Conservation (phyloP, 2,329 filamentous ascomycete genomes). For the Geosmithia flava region DNA sequence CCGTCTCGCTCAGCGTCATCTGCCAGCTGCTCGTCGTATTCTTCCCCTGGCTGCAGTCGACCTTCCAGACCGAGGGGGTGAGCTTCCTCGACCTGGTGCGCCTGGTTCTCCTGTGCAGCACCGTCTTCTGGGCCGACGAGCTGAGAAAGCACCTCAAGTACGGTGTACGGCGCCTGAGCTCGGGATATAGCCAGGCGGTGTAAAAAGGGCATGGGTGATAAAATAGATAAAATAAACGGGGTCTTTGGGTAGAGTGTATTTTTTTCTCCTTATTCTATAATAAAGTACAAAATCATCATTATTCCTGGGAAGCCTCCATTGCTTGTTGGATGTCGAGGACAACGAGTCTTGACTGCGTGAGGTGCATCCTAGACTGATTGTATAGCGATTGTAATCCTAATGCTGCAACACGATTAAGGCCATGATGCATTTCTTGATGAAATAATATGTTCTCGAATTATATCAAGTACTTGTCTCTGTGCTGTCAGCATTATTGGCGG, state of each 20-base stretch:
- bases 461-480: background rate
- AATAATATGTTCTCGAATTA: too few species aligned
- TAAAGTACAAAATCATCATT: too few species aligned
- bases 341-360: background rate
- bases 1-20: conserved; percentile 70
- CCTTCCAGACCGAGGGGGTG: conserved; percentile 92
- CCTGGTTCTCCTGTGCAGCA: conserved; percentile 66
- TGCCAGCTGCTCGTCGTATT: conserved; percentile 91
- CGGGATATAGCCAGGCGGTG: conserved; percentile 54
- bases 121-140: conserved; percentile 94
- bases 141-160: conserved; percentile 66
- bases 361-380: background rate
- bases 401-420: background rate
- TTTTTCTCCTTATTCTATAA: too few species aligned
- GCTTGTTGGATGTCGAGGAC: too few species aligned
- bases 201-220: conserved; percentile 15
- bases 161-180: conserved; percentile 41
- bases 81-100: conserved; percentile 60
- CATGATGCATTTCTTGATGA: background rate
- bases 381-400: background rate
- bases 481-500: background rate
- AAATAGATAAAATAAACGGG: too few species aligned
- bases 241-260: too few species aligned
- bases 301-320: too few species aligned
- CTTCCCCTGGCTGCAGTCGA: conserved; percentile 80